phyloP scores from a whole-genome alignment of 345 rosid species.

The Gossypium raimondii region DNA sequence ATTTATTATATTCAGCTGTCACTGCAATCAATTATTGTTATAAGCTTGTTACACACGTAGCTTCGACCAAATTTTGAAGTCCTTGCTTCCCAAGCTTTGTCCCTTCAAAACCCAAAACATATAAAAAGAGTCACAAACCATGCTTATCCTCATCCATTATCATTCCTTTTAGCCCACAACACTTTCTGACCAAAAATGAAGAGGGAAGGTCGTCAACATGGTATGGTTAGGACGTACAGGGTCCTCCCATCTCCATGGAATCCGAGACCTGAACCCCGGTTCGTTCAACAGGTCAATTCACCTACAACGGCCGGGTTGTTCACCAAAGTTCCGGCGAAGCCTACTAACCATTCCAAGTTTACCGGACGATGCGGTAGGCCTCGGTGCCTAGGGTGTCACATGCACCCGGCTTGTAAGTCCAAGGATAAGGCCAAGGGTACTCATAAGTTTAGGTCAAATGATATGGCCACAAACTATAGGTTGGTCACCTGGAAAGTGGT shows the following conservation, averaged over 20 bases:
- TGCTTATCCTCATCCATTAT: not conserved
- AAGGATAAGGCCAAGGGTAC: constrained; percentile 58
- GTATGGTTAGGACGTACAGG: constrained; percentile 50
- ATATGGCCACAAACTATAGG: constrained; percentile 32
- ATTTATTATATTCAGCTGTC: not conserved
- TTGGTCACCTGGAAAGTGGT: constrained; percentile 42
- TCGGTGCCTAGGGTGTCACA: constrained; percentile 42
- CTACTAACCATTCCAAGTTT: constrained; percentile 70
- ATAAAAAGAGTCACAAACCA: not conserved
- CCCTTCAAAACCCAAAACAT: not conserved
- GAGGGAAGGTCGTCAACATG: constrained; percentile 74
- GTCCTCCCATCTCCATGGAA: constrained; percentile 49
- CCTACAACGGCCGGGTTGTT: constrained; percentile 43
- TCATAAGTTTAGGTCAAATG: constrained; percentile 44
- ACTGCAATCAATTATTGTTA: not conserved
- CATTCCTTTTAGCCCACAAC: constrained; percentile 11
- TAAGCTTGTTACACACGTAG: constrained; percentile 25
- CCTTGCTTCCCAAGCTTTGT: constrained; percentile 29
- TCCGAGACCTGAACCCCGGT: constrained; percentile 31
- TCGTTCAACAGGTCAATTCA: constrained; percentile 37
- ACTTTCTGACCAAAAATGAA: constrained; percentile 34
- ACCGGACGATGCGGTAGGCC: constrained; percentile 50
- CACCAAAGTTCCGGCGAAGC: constrained; percentile 38
- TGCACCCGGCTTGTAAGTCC: constrained; percentile 45
- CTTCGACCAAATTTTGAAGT: constrained; percentile 2